Conservation (phyloP, 2,329 filamentous ascomycete species). For the Aspergillus persii region DNA sequence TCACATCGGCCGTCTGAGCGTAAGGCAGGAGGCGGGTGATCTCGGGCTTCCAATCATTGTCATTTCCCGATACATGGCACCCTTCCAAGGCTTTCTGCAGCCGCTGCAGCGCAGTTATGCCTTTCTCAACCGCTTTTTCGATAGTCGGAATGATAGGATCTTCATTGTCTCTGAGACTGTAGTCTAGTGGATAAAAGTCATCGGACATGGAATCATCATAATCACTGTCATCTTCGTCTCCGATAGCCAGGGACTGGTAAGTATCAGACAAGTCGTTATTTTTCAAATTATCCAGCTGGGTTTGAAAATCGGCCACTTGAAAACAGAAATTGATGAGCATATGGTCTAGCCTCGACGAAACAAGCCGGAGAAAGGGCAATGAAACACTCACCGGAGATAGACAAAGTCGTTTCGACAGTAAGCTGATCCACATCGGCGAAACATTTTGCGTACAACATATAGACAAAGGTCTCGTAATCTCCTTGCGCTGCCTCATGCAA, state of each 20-base stretch:
- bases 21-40: background rate
- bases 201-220: background rate
- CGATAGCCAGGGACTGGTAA: no score
- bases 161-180: slow-evolving; percentile 17
- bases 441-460: background rate
- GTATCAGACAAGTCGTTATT: no score
- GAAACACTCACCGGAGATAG: background rate
- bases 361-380: no score
- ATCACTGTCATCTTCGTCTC: background rate
- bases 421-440: background rate
- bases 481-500: background rate
- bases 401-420: background rate
- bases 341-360: no score
- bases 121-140: slow-evolving; percentile 18
- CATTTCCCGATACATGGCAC: background rate
- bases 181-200: background rate
- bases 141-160: slow-evolving; percentile 40
- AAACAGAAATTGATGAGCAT: no score
- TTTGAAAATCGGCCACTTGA: no score
- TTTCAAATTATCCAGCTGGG: no score
- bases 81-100: background rate
- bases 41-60: slow-evolving; percentile 1
- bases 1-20: slow-evolving; percentile 19
- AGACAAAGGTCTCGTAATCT: background rate
- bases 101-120: background rate